These are phyloP conservation scores for Boletus eberwhitei DNA, from an alignment of 768 basidiomycete genomes.

Conservation along the genomic window DNA sequence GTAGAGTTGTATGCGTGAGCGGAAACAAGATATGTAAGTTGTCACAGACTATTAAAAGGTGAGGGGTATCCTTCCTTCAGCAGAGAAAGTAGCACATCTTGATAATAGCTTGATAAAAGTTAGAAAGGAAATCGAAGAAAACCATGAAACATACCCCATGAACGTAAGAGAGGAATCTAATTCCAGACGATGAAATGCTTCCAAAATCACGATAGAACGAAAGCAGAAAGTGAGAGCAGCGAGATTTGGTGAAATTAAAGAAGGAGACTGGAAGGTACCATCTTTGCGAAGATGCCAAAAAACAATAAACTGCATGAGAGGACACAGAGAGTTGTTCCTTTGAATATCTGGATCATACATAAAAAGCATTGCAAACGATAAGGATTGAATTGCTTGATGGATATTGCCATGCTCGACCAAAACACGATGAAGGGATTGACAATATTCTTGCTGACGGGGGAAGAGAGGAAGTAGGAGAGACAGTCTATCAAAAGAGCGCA, in stretches of 20 bases:
- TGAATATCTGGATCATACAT: not conserved
- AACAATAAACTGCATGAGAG: not conserved
- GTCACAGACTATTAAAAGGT: not conserved
- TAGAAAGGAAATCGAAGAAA: no score
- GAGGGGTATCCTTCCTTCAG: not conserved
- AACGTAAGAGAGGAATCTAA: no score
- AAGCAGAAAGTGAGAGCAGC: not conserved
- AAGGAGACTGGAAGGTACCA: not conserved
- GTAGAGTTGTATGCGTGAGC: not conserved
- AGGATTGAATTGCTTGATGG: not conserved
- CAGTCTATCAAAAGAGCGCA: no score
- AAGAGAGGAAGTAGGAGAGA: no score
- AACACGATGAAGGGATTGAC: not conserved
- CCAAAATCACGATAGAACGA: not conserved
- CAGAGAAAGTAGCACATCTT: not conserved
- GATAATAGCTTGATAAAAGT: not conserved
- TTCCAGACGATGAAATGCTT: not conserved
- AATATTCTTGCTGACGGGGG: no score
- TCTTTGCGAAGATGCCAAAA: conserved; percentile 1
- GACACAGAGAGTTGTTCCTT: not conserved
- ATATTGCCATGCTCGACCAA: not conserved
- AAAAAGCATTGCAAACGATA: not conserved
- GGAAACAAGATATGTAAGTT: not conserved
- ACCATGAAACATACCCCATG: no score
- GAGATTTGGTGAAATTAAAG: not conserved